phyloP scores from a whole-genome alignment of 805 yeast genomes.

The Barnettozyma sucrosica region DNA sequence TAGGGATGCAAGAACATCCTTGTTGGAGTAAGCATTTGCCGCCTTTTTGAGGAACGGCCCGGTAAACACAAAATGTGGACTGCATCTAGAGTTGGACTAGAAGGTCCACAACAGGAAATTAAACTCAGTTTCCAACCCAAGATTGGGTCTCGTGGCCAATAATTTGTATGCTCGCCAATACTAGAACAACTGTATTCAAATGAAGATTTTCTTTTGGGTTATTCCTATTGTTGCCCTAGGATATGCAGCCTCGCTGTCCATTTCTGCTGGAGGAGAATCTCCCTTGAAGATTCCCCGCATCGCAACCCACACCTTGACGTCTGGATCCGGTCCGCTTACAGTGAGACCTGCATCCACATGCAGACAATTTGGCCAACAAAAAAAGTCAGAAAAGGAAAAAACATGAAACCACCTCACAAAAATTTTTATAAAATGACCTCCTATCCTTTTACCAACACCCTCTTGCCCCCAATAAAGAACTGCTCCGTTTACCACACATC shows the following conservation, averaged over 20 bases:
- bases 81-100: not conserved
- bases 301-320: not conserved
- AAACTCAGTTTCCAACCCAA: not conserved
- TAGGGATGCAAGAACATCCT: too few relatives aligned
- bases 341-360: slow-evolving; percentile 2
- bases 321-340: slow-evolving; percentile 1
- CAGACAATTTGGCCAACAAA: slow-evolving; percentile 1
- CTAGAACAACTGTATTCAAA: too few relatives aligned
- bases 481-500: not conserved
- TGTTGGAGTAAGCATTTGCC: too few relatives aligned
- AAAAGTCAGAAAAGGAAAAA: slow-evolving; percentile 1
- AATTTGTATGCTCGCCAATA: too few relatives aligned
- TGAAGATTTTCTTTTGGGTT: too few relatives aligned
- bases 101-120: not conserved
- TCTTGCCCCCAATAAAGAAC: not conserved
- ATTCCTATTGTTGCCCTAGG: not conserved
- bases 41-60: too few relatives aligned
- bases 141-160: too few relatives aligned
- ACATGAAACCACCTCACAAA: not conserved
- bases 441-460: not conserved
- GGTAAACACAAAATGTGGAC: too few relatives aligned
- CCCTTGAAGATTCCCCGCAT: not conserved
- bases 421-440: not conserved
- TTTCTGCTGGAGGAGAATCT: not conserved
- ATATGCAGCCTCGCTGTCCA: not conserved